Percentiles rank a stretch among this genome's conserved stretches.
These are phyloP conservation scores for Friedmanniomyces simplex DNA, from an alignment of 495 filamentous ascomycete species.

Conservation along the genomic window DNA sequence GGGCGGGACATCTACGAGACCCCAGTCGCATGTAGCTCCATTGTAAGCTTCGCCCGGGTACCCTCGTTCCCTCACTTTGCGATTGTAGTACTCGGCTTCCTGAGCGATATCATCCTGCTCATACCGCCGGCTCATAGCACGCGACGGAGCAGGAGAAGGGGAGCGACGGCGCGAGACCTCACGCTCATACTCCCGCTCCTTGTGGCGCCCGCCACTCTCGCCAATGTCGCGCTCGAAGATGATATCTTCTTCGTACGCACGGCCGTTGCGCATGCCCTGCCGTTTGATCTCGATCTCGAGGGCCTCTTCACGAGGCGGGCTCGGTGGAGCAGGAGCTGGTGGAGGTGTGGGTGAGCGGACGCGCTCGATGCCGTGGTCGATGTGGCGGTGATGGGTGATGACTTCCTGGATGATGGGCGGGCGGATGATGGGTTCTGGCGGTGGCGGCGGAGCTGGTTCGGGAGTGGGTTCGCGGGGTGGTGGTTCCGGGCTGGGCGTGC, in stretches of 20 bases:
- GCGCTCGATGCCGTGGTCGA: conserved; percentile 57
- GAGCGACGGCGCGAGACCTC: no score
- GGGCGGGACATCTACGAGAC: conserved; percentile 69
- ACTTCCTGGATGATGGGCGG: conserved; percentile 65
- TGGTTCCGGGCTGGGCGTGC: conserved; percentile 23
- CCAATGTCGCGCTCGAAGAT: conserved; percentile 47
- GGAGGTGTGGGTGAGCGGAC: conserved; percentile 29
- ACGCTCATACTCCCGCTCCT: conserved; percentile 11
- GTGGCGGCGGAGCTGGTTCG: conserved; percentile 36
- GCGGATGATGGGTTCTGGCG: conserved; percentile 49
- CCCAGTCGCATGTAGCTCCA: conserved; percentile 61
- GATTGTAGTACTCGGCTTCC: conserved; percentile 59
- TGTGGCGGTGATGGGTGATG: conserved; percentile 74
- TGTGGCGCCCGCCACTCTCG: conserved; percentile 31
- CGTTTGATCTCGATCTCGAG: conserved; percentile 43
- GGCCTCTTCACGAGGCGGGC: conserved; percentile 22
- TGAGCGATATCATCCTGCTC: conserved; percentile 31
- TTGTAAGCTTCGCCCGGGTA: conserved; percentile 56
- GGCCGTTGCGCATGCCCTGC: conserved; percentile 25
- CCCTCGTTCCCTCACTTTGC: conserved; percentile 46
- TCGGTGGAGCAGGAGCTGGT: conserved; percentile 31
- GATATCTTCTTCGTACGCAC: conserved; percentile 46
- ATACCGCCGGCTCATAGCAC: background rate
- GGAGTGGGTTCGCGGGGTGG: conserved; percentile 21
- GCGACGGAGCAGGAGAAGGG: background rate